Conservation (phyloP, 176 grass and related monocot species). For the Saccharum officinarum region DNA sequence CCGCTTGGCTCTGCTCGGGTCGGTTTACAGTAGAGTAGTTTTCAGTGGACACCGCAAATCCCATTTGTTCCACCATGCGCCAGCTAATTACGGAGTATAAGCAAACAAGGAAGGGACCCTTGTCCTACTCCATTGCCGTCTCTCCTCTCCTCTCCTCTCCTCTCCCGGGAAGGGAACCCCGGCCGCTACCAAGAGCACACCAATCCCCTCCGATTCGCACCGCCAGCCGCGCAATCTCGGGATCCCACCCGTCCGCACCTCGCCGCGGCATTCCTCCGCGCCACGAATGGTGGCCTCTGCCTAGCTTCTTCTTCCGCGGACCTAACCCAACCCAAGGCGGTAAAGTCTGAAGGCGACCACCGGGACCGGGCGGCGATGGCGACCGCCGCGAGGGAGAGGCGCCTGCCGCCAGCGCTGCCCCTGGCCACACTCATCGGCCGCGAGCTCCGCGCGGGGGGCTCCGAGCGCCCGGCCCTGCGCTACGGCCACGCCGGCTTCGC, state of each 20-base stretch:
- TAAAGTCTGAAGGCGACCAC: background rate
- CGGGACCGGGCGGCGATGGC: conserved; percentile 14
- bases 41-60: too few species aligned
- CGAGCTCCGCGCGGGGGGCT: conserved; percentile 69
- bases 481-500: conserved; percentile 82
- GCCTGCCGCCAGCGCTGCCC: conserved; percentile 37
- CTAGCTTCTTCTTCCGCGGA: background rate
- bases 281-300: background rate
- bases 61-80: too few species aligned
- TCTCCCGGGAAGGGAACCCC: too few species aligned
- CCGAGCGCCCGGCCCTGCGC: conserved; percentile 63
- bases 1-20: too few species aligned
- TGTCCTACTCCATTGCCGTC: background rate
- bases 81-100: too few species aligned
- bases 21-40: too few species aligned
- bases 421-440: conserved; percentile 69
- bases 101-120: too few species aligned
- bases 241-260: background rate
- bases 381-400: conserved; percentile 20
- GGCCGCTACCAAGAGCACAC: background rate
- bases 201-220: background rate
- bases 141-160: background rate
- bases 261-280: background rate
- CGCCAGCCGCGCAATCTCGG: background rate
- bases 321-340: background rate